A percentile compares a stretch with the other conserved stretches of the same genome.
Conservation (phyloP, 2,329 filamentous ascomycete species). For the Pseudocercospora cruenta region DNA sequence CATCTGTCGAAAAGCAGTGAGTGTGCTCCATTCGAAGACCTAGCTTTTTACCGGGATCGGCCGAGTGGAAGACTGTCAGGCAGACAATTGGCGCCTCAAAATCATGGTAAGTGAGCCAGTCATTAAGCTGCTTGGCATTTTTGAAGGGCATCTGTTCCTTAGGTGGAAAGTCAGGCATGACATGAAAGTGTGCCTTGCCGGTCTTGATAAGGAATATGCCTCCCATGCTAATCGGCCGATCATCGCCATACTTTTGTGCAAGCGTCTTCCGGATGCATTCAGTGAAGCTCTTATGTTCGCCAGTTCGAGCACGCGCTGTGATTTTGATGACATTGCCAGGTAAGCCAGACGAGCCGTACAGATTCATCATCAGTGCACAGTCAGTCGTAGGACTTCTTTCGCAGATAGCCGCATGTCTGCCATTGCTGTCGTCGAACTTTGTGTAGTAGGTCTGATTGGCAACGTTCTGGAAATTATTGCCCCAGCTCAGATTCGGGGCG, state of each 20-base stretch:
- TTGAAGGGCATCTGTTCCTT: conserved; percentile 30
- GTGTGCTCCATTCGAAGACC: conserved; percentile 40
- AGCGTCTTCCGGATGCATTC: conserved; percentile 34
- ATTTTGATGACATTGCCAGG: conserved; percentile 36
- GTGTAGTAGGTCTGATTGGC: conserved; percentile 38
- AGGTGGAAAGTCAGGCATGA: conserved; percentile 39
- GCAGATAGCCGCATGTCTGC: conserved; percentile 37
- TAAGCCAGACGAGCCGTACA: conserved; percentile 33
- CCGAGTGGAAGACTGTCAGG: conserved; percentile 36
- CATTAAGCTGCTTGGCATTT: conserved; percentile 32
- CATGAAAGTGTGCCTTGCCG: conserved; percentile 34
- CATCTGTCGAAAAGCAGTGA: conserved; percentile 35
- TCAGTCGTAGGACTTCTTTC: conserved; percentile 30
- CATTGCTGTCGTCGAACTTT: conserved; percentile 50
- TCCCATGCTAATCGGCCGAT: conserved; percentile 31
- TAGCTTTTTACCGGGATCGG: conserved; percentile 33
- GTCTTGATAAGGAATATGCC: conserved; percentile 36
- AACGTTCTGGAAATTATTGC: conserved; percentile 26
- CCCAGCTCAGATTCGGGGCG: conserved; percentile 36
- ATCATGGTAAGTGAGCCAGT: conserved; percentile 37
- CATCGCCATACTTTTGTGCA: conserved; percentile 29
- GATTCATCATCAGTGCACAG: conserved; percentile 39
- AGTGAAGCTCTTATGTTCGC: conserved; percentile 32
- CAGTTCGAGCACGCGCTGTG: conserved; percentile 31
- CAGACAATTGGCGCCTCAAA: conserved; percentile 38